Percentiles rank a stretch among this genome's conserved stretches.
Evolutionary conservation across 441 rosid species (phyloP).

Genomic region (Eutrema salsugineum): DNA sequence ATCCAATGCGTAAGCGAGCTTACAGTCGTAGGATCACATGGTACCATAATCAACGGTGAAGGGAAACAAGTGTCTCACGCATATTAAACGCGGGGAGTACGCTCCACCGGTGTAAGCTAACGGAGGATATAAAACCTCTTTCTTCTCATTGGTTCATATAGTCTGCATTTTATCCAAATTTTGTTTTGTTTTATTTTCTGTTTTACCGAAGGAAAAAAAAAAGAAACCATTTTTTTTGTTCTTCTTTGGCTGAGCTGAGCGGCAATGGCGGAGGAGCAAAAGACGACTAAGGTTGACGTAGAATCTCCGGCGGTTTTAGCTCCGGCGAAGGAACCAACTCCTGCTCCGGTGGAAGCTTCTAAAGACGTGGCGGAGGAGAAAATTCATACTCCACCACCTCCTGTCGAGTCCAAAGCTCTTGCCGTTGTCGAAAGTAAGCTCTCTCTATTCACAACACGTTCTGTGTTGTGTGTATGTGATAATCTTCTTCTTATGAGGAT

Average conservation of each 20-base stretch:
- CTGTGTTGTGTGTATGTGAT: background rate
- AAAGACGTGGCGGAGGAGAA: conserved; percentile 29
- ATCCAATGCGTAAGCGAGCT: conserved; percentile 6
- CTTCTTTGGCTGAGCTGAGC: conserved; percentile 1
- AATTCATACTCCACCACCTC: conserved; percentile 23
- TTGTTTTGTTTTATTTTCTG: background rate
- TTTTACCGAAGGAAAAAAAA: background rate
- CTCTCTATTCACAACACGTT: background rate
- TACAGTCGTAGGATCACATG: conserved; percentile 27
- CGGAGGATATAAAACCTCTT: conserved; percentile 23
- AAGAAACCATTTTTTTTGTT: background rate
- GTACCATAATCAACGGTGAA: conserved; percentile 19
- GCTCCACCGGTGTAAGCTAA: conserved; percentile 21
- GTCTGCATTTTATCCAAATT: background rate
- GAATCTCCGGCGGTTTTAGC: conserved; percentile 23
- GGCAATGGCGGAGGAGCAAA: conserved; percentile 27
- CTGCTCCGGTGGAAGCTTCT: conserved; percentile 27
- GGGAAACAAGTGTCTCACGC: background rate
- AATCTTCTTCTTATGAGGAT: background rate
- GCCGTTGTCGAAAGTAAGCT: conserved; percentile 47
- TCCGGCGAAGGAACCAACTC: conserved; percentile 23
- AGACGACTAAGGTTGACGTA: conserved; percentile 23
- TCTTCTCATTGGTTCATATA: background rate
- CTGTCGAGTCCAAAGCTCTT: conserved; percentile 55
- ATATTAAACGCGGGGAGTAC: conserved; percentile 25